Evolutionary conservation across 768 basidiomycete genomes (phyloP).

Genomic region (Serendipita sp.): DNA sequence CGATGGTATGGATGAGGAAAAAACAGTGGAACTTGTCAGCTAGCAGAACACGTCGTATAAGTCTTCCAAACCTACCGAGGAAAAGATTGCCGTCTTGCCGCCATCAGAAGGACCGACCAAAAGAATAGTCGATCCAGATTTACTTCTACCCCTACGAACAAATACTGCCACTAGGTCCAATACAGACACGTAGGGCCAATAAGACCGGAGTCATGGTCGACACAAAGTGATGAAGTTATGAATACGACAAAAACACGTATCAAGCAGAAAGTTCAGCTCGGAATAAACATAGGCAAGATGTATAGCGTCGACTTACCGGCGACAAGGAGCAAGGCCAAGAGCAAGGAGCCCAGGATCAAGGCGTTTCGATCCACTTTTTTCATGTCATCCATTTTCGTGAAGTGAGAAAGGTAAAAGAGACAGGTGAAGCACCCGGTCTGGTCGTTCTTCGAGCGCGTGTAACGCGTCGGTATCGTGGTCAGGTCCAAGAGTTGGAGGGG

Average conservation of each 20-base stretch:
- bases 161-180: background rate
- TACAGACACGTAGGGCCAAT: background rate
- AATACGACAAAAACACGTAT: no score
- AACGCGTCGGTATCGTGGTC: background rate
- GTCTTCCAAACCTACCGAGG: constrained; percentile 35
- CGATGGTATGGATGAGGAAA: background rate
- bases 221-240: no score
- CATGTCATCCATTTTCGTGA: background rate
- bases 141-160: background rate
- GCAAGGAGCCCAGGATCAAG: background rate
- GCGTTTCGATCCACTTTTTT: background rate
- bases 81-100: constrained; percentile 68
- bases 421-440: no score
- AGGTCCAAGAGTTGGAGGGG: background rate
- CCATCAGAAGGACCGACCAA: constrained; percentile 62
- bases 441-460: background rate
- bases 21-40: background rate
- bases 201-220: no score
- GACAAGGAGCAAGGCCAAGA: background rate
- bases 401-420: background rate
- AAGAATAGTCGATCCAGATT: constrained; percentile 29
- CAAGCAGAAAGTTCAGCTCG: background rate
- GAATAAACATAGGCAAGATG: background rate
- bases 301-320: background rate
- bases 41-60: no score